Percentiles rank a stretch among this genome's conserved stretches.
Evolutionary conservation across 2,329 filamentous ascomycete genomes (phyloP).

Genomic region (Sporothrix humicola): DNA sequence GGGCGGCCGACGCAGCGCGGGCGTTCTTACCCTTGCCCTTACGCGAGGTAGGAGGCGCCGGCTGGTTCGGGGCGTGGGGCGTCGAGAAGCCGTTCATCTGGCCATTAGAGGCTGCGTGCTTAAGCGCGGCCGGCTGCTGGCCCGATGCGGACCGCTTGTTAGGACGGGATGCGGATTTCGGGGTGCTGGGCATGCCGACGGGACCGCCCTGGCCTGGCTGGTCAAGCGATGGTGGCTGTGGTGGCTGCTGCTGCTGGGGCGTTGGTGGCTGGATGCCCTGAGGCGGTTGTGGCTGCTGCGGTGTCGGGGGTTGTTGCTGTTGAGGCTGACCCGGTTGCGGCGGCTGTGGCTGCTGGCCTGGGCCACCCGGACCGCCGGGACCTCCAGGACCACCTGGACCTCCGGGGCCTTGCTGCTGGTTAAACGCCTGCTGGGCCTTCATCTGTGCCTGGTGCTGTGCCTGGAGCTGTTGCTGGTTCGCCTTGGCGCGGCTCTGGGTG

Average conservation of each 20-base stretch:
- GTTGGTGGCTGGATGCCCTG: slow-evolving; percentile 28
- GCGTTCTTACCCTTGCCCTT: slow-evolving; percentile 26
- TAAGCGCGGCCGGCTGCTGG: slow-evolving; percentile 51
- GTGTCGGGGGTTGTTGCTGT: not conserved
- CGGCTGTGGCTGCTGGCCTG: slow-evolving; percentile 26
- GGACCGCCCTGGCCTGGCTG: slow-evolving; percentile 27
- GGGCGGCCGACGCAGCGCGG: slow-evolving; percentile 7
- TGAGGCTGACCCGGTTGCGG: slow-evolving; percentile 39
- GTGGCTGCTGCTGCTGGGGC: slow-evolving; percentile 31
- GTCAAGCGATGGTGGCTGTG: slow-evolving; percentile 25
- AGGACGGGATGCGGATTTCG: slow-evolving; percentile 52
- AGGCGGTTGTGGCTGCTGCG: slow-evolving; percentile 41
- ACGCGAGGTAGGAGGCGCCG: slow-evolving; percentile 38
- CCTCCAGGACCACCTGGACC: too few species aligned
- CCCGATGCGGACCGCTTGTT: slow-evolving; percentile 45
- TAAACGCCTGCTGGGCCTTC: slow-evolving; percentile 49
- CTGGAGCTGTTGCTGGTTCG: slow-evolving; percentile 55
- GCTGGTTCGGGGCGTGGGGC: slow-evolving; percentile 51
- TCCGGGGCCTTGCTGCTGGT: slow-evolving; percentile 43
- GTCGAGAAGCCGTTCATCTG: slow-evolving; percentile 59
- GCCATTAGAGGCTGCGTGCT: slow-evolving; percentile 54
- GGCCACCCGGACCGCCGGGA: too few species aligned
- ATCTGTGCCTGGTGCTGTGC: slow-evolving; percentile 51
- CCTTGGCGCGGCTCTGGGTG: slow-evolving; percentile 58
- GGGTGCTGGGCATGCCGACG: slow-evolving; percentile 50